Conservation (phyloP, 768 basidiomycete species). For the Lactifluus volemus region DNA sequence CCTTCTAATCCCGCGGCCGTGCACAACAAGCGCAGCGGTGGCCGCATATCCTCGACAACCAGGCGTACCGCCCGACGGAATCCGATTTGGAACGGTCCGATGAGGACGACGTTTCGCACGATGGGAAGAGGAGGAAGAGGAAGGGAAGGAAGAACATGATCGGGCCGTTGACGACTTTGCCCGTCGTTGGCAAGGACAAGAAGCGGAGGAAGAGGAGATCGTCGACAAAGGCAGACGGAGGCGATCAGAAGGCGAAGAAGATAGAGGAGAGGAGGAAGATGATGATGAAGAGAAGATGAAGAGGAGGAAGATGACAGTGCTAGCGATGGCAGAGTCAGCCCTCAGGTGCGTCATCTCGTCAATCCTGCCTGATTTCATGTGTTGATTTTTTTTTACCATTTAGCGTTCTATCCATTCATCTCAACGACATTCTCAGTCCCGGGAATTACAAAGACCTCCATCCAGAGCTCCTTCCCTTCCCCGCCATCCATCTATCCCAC, state of each 20-base stretch:
- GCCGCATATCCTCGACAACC: constrained; percentile 72
- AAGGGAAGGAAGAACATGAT: constrained; percentile 41
- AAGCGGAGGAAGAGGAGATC: constrained; percentile 39
- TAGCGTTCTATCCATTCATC: constrained; percentile 22
- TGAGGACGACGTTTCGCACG: constrained; percentile 49
- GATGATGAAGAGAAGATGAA: constrained; percentile 34
- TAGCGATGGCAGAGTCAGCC: constrained; percentile 34
- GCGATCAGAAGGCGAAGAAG: neutral
- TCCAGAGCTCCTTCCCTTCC: constrained; percentile 20
- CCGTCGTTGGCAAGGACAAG: constrained; percentile 59
- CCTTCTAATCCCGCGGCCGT: constrained; percentile 22
- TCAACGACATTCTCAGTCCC: constrained; percentile 3
- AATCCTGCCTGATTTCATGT: neutral
- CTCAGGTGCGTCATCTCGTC: constrained; percentile 30
- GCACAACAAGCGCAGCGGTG: constrained; percentile 37
- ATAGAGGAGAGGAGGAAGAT: constrained; percentile 22
- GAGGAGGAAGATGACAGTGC: constrained; percentile 43
- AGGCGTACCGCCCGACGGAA: constrained; percentile 63
- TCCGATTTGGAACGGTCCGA: constrained; percentile 59
- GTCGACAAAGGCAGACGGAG: constrained; percentile 25
- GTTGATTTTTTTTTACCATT: neutral
- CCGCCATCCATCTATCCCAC: constrained; percentile 36
- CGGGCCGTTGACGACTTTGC: constrained; percentile 57
- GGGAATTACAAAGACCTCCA: constrained; percentile 30
- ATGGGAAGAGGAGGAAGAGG: constrained; percentile 42